Base-by-base conservation (phyloP, 495 filamentous ascomycete genomes). In the Trichoderma parareesei region DNA sequence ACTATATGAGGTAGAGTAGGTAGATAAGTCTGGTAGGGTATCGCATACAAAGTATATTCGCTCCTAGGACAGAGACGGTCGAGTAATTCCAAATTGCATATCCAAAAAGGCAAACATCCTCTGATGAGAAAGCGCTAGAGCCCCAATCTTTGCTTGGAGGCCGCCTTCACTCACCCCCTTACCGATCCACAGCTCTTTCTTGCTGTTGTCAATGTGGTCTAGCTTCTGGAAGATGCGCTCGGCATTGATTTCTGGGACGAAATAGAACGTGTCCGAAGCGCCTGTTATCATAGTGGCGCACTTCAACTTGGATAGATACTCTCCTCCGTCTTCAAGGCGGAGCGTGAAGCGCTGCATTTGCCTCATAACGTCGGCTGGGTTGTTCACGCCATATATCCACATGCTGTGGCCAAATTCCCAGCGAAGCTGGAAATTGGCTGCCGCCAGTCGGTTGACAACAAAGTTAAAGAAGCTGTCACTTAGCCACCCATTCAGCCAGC, bases 331-430 rank as follows among this genome's bases (percentile, higher is more conserved):
- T 60, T 35, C 2, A 18, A 18, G 6, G 20, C 40, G 16, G 6
- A 73, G 61, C 10, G 67, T 68, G 62, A 66, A 72, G 1, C 37
- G n/a, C 44, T 67, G 63, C 60, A 71, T 66, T 5, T 35, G 57
- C 5, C 69, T 48, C 61, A 77, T 46, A 55, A 72, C 69, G 63
- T 73, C 41, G 64, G 66, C 46, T 55, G 70, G 48, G 64, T 69
- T 43, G 20, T 69, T 11, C 37, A 67, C 4, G 44, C 72, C 68
- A 61, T 75, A 64, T 2, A 66, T 33, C 68, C 70, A 67, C 41
- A 62, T 60, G 5, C 55, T 35, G 13, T 68, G 68, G 33, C 65
- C 65, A 18, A 78, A 67, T 63, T 80, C 74, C 78, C 77, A 81
- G 42, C 65, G 53, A 6, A 63, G 61, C 62, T 75, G 77, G 63